Evolutionary conservation across 257 asterid genomes (phyloP).

Genomic region (Nicotiana attenuata): DNA sequence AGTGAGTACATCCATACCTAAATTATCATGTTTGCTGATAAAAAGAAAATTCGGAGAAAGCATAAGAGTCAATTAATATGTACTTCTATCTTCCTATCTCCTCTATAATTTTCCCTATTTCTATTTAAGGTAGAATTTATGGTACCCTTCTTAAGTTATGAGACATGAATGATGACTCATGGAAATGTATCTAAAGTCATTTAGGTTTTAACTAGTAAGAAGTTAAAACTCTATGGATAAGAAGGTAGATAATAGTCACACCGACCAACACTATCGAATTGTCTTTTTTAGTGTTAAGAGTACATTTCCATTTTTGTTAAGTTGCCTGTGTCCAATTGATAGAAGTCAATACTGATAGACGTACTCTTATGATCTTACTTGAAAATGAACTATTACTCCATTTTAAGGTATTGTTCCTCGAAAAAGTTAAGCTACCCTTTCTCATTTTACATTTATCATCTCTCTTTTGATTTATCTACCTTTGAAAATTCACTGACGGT

Average conservation of each 20-base stretch:
- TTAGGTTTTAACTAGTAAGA: not conserved
- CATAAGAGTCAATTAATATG: not conserved
- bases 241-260: not conserved
- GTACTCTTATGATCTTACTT: not conserved
- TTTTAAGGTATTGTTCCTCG: not conserved
- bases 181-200: not conserved
- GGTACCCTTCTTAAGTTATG: not conserved
- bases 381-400: not conserved
- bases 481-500: not conserved
- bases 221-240: not conserved
- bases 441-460: not conserved
- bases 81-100: not conserved
- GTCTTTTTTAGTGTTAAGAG: not conserved
- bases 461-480: not conserved
- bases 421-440: not conserved
- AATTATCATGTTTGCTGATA: not conserved
- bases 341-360: not conserved
- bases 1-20: not conserved
- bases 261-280: not conserved
- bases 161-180: not conserved
- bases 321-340: not conserved
- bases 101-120: slow-evolving; percentile 3
- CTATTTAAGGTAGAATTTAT: not conserved
- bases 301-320: not conserved
- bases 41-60: not conserved